These are phyloP conservation scores for Xanthoconium purpureum DNA, from an alignment of 768 basidiomycete genomes.

Conservation along the genomic window DNA sequence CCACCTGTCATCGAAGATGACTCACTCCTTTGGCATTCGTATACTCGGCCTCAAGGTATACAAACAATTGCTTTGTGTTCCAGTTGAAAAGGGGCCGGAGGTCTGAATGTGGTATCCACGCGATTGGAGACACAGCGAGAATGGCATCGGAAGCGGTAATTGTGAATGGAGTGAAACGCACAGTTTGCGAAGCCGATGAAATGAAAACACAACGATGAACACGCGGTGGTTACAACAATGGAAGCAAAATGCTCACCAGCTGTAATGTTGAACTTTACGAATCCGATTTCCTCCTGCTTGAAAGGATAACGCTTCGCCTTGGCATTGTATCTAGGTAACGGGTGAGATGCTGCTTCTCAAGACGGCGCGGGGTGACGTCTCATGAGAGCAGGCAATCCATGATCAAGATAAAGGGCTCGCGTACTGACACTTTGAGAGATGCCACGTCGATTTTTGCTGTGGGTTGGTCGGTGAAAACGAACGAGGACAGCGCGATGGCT, in stretches of 20 bases:
- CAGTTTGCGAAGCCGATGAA: conserved; percentile 15
- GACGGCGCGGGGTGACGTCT: conserved; percentile 9
- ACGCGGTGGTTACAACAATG: conserved; percentile 24
- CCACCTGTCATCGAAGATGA: conserved; percentile 5
- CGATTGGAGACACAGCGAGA: not conserved
- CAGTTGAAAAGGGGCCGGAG: conserved; percentile 83
- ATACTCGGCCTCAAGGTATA: conserved; percentile 86
- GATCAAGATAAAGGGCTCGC: not conserved
- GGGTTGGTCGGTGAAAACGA: conserved; percentile 58
- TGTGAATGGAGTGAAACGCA: conserved; percentile 7
- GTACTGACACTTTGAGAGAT: conserved; percentile 73
- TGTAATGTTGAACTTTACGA: conserved; percentile 76
- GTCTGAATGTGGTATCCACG: conserved; percentile 44
- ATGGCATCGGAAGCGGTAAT: conserved; percentile 15
- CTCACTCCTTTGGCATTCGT: conserved; percentile 69
- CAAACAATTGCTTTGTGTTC: conserved; percentile 95
- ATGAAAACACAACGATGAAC: conserved; percentile 29
- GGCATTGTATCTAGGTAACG: conserved; percentile 40
- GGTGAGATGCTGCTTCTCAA: conserved; percentile 15
- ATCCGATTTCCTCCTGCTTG: conserved; percentile 71
- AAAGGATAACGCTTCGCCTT: conserved; percentile 53
- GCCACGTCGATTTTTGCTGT: conserved; percentile 56
- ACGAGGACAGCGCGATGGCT: conserved; percentile 70
- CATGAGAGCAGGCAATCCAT: conserved; percentile 5
- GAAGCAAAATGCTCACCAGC: conserved; percentile 55